Evolutionary conservation across 352 stramenopile species (phyloP).

Genomic region (Pythium volutum): DNA sequence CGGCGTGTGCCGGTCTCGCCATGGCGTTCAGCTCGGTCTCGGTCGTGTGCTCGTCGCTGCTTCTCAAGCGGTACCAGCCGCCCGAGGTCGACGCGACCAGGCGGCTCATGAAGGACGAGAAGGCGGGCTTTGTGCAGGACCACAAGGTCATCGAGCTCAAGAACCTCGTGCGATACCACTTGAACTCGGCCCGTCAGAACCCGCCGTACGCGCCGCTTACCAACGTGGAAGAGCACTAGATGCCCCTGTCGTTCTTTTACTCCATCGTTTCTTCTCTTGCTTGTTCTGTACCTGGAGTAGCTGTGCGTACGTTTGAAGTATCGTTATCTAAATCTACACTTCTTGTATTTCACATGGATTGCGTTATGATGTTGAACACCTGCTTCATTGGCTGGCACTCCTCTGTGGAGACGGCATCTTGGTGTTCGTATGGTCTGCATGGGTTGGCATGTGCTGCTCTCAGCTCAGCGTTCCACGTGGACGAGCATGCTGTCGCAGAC

Average conservation of each 20-base stretch:
- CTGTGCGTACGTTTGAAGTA: background rate
- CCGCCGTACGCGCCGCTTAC: slow-evolving; percentile 66
- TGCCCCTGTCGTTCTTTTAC: no score
- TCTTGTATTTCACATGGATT: no score
- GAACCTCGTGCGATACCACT: slow-evolving; percentile 61
- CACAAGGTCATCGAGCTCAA: slow-evolving; percentile 73
- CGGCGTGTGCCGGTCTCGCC: slow-evolving; percentile 76
- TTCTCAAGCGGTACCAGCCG: slow-evolving; percentile 72
- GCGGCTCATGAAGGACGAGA: slow-evolving; percentile 24
- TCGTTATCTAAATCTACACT: no score
- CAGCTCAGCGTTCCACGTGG: no score
- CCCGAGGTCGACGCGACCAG: slow-evolving; percentile 40
- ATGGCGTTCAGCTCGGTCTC: slow-evolving; percentile 90
- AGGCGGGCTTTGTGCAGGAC: slow-evolving; percentile 60
- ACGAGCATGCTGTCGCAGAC: no score
- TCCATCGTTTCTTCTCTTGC: background rate
- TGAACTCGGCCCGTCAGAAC: slow-evolving; percentile 45
- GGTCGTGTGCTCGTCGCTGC: slow-evolving; percentile 80
- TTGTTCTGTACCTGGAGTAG: background rate
- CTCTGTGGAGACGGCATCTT: no score
- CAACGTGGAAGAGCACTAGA: slow-evolving; percentile 39
- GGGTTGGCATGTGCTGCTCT: no score
- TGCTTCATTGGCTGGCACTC: no score
- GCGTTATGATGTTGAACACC: no score
- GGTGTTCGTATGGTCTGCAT: no score